phyloP scores from a whole-genome alignment of 192 early-diverging fungal genomes.

The Coemansia sp. region DNA sequence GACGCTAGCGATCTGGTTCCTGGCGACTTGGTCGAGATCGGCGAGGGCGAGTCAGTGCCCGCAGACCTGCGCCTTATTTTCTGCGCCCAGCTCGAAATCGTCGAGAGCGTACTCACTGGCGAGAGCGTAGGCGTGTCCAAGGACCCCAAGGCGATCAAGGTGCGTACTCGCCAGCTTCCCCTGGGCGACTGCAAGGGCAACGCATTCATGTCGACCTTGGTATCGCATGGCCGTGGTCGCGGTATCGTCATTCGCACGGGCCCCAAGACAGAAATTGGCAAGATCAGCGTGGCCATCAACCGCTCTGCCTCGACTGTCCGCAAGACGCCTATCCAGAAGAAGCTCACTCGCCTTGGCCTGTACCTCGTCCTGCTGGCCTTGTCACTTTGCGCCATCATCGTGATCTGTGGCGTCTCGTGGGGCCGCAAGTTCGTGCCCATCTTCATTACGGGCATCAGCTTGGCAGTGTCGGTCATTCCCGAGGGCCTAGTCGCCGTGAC shows the following conservation, averaged over 20 bases:
- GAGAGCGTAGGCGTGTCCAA: conserved; percentile 73
- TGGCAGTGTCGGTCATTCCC: conserved; percentile 97
- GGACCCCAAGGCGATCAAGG: conserved; percentile 57
- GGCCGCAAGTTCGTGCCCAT: conserved; percentile 69
- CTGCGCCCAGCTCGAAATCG: conserved; percentile 64
- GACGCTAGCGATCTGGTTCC: conserved; percentile 81
- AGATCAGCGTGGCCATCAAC: conserved; percentile 88
- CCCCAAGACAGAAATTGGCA: conserved; percentile 88
- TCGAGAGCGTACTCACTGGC: conserved; percentile 74
- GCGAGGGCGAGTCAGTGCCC: conserved; percentile 86
- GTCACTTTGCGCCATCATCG: conserved; percentile 79
- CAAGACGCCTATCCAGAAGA: conserved; percentile 71
- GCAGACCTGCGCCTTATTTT: conserved; percentile 82
- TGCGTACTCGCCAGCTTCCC: conserved; percentile 58
- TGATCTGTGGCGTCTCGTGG: conserved; percentile 80
- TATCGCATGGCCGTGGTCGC: conserved; percentile 87
- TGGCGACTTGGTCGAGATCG: conserved; percentile 85
- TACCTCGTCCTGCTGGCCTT: conserved; percentile 85
- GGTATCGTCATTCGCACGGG: conserved; percentile 95
- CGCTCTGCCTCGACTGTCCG: conserved; percentile 56
- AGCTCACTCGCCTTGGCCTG: conserved; percentile 79
- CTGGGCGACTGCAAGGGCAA: conserved; percentile 95
- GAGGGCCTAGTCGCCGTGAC: conserved; percentile 98
- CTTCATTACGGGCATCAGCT: conserved; percentile 82
- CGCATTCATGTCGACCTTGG: conserved; percentile 96